phyloP scores from a whole-genome alignment of 2,329 filamentous ascomycete genomes.

The Magnaporthales sp. region DNA sequence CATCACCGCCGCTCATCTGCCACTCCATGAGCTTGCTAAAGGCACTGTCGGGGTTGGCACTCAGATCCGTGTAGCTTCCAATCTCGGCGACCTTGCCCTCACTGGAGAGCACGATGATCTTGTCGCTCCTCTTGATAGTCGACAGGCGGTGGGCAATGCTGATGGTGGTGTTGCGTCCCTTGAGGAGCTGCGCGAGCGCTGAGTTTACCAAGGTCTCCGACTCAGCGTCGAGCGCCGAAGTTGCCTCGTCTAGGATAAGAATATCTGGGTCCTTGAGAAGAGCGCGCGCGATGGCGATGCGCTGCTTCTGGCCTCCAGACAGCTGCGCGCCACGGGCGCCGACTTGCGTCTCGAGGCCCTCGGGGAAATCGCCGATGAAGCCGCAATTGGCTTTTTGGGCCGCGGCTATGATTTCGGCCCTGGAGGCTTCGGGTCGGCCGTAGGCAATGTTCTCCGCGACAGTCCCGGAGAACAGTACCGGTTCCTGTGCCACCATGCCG shows the following conservation, averaged over 20 bases:
- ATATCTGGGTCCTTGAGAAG: slow-evolving; percentile 96
- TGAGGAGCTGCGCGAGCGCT: slow-evolving; percentile 71
- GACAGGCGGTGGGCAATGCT: slow-evolving; percentile 93
- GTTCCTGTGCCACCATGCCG: slow-evolving; percentile 91
- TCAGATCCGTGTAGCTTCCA: slow-evolving; percentile 73
- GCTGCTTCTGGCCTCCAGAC: slow-evolving; percentile 93
- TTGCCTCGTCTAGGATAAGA: slow-evolving; percentile 91
- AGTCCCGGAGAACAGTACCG: slow-evolving; percentile 80
- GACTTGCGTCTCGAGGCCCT: slow-evolving; percentile 89
- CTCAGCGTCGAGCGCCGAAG: slow-evolving; percentile 90
- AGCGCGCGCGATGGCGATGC: slow-evolving; percentile 92
- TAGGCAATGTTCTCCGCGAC: slow-evolving; percentile 90
- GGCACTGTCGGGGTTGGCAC: slow-evolving; percentile 64
- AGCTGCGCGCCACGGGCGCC: slow-evolving; percentile 88
- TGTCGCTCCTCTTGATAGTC: slow-evolving; percentile 92
- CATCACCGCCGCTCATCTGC: slow-evolving; percentile 86
- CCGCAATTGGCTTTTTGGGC: slow-evolving; percentile 90
- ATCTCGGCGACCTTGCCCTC: slow-evolving; percentile 88
- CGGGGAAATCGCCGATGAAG: slow-evolving; percentile 94
- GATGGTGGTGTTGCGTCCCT: slow-evolving; percentile 89
- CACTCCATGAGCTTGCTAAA: slow-evolving; percentile 98
- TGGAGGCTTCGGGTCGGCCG: slow-evolving; percentile 69
- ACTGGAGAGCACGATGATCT: slow-evolving; percentile 81
- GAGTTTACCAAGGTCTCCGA: slow-evolving; percentile 95
- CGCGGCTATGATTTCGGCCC: slow-evolving; percentile 74